Evolutionary conservation across 1,284 basidiomycete species (phyloP), one percentile per base, ranked within the genome.

Genomic region (Tremellales sp.): DNA sequence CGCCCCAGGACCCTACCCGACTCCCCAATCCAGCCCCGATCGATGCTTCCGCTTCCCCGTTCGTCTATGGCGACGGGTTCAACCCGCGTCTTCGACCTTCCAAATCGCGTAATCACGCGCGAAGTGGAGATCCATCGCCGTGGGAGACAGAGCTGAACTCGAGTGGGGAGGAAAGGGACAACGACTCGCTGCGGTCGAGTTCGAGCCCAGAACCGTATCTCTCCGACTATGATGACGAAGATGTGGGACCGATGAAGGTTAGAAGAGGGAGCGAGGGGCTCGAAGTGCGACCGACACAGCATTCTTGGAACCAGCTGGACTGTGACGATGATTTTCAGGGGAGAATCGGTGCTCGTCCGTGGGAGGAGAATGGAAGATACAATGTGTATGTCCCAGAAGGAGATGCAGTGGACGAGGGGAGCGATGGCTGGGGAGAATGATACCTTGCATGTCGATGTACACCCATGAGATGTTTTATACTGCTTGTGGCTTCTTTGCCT

Each of bases 11-110:
- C 54, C 74, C 73, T 0, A 61, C 65, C 42, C 64, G 62, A 45
- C 51, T 56, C n/a, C 60, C 53, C 28, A 60, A 62, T 31, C 63
- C 64, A 9, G 54, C 50, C 12, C 59, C 54, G 25, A 50, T 39
- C 25, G 51, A 47, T 16, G 36, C 54, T 19, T 77, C 80, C 1
- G 67, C 75, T 18, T 81, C 80, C 1, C 85, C 91, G 4, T 94
- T 90, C 81, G 89, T 88, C 6, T 94, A 87, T 63, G 83, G 85
- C 53, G 85, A 78, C 10, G 72, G 77, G 3, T 63, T 88, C 19
- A 92, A 92, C 63, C 88, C 89, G 1, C 61, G 74, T 29, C 79
- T 91, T 4, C 74, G 74, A 34, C 82, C 87, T 1, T 82, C 79
- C 21, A 86, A 81, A 3, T 49, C 48, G 18, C 51, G 56, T 49